These are phyloP conservation scores for Canavalia ensiformis DNA, from an alignment of 306 rosid genomes.

Conservation along the genomic window DNA sequence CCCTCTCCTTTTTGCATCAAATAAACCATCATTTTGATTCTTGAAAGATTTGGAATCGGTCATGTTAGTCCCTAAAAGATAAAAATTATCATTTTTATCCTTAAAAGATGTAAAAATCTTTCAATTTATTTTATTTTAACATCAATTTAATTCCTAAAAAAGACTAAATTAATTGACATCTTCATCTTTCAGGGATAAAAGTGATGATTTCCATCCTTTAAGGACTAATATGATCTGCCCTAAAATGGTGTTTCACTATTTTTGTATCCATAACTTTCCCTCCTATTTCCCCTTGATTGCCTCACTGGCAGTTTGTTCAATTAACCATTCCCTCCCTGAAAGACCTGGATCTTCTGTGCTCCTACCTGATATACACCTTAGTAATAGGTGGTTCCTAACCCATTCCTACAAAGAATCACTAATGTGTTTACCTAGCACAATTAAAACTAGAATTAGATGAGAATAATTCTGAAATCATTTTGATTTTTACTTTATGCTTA, in stretches of 20 bases:
- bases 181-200: no score
- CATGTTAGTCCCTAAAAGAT: no score
- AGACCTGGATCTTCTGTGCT: not conserved
- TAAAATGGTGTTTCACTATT: no score
- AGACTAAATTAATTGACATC: no score
- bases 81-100: no score
- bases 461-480: not conserved
- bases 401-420: not conserved
- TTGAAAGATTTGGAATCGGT: no score
- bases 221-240: no score
- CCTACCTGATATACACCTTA: not conserved
- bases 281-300: conserved; percentile 2
- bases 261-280: not conserved
- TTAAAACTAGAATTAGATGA: not conserved
- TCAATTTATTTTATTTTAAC: no score
- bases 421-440: not conserved
- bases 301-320: not conserved
- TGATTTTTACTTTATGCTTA: not conserved
- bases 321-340: not conserved
- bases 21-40: no score
- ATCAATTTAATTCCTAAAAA: no score
- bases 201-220: no score
- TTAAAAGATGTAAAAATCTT: no score
- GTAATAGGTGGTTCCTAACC: not conserved
- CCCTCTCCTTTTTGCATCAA: not conserved